Evolutionary conservation across 306 rosid species (phyloP).

Genomic region (Fragaria nilgerrensis): DNA sequence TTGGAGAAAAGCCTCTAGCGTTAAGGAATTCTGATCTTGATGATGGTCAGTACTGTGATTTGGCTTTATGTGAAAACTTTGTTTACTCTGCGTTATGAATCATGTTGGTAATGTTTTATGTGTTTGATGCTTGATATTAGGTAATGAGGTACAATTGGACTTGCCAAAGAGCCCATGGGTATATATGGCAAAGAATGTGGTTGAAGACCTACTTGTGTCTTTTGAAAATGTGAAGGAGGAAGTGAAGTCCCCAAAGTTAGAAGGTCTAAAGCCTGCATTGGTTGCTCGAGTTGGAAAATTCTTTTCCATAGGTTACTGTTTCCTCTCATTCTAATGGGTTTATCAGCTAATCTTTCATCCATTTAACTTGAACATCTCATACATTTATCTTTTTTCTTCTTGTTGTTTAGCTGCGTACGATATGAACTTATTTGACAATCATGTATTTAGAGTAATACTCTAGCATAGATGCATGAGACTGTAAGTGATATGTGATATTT

Average conservation of each 20-base stretch:
- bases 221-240: slow-evolving; percentile 24
- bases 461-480: background rate
- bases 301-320: slow-evolving; percentile 36
- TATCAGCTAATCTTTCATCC: background rate
- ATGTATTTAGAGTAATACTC: background rate
- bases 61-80: background rate
- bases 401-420: background rate
- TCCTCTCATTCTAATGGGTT: background rate
- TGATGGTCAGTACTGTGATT: slow-evolving; percentile 20
- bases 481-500: background rate
- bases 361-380: slow-evolving; percentile 5
- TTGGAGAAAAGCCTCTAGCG: slow-evolving; percentile 28
- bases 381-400: background rate
- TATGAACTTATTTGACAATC: background rate
- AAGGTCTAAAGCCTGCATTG: slow-evolving; percentile 25
- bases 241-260: slow-evolving; percentile 9
- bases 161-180: slow-evolving; percentile 25
- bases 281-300: slow-evolving; percentile 49
- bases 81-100: background rate
- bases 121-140: slow-evolving; percentile 12
- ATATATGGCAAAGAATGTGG: slow-evolving; percentile 29
- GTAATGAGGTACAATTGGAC: slow-evolving; percentile 9
- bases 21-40: slow-evolving; percentile 16
- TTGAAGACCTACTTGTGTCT: slow-evolving; percentile 29
- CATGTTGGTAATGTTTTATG: background rate